Base-by-base conservation (phyloP, 805 yeast genomes). In the Pichia manshurica region DNA sequence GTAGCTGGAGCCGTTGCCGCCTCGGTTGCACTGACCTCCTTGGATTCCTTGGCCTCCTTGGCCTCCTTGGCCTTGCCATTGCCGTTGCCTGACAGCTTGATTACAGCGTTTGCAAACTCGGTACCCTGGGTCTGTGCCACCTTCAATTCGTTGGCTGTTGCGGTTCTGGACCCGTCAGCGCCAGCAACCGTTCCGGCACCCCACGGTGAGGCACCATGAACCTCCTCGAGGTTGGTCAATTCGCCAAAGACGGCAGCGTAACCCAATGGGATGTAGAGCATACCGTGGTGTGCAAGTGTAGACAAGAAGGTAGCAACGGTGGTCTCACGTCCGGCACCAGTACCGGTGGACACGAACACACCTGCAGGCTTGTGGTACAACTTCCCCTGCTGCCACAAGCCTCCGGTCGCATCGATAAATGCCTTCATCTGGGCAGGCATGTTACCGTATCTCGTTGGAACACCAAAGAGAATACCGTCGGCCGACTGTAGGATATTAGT, bases 101-200 rank as follows among this genome's bases (percentile, higher is more conserved):
- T 6, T 46, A 69, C 74, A 41, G 70, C 68, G 62, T 72, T 68
- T 54, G 67, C 74, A 65, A 87, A 86, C 44, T 75, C 64, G 59
- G 71, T 67, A 67, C 95, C 95, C 71, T 87, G 95, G 53, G 69
- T 70, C 45, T 63, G 65, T 46, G 84, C 90, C 52, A 82, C 61
- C 56, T 74, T 72, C 66, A 78, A 71, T 70, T 87, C 96, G 53
- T 77, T 65, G 42, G 69, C 77, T 46, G 79, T 62, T 39, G 89
- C 84, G 53, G 64, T 67, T 72, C 90, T 81, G 34, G 88, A 76
- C 56, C 95, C 95, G 60, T 83, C 87, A 19, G 79, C 69, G 54
- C 83, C 91, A 31, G 95, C 87, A 56, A 75, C 72, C 49, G 86
- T 71, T 60, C 91, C 93, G 40, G 95, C 88, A 67, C 95, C 95